These are phyloP conservation scores for Myriosclerotinia scirpicola DNA, from an alignment of 2,329 filamentous ascomycete genomes.

Conservation along the genomic window DNA sequence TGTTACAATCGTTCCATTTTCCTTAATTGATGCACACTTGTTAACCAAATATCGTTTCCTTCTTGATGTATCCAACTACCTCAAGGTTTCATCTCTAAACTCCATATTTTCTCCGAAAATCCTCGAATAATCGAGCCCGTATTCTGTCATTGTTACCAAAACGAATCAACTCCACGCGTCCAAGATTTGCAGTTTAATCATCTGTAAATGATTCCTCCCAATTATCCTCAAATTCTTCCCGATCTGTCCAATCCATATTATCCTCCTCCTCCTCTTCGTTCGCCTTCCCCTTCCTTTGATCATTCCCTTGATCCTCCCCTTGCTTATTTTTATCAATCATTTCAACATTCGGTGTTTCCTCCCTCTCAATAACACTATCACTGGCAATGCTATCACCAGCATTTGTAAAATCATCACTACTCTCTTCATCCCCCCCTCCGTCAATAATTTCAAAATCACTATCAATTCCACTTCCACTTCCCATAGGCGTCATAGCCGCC, in stretches of 20 bases:
- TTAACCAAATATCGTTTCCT: background rate
- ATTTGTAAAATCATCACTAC: conserved; percentile 2
- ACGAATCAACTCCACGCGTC: no score
- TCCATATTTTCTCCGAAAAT: background rate
- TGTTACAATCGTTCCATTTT: background rate
- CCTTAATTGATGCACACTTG: background rate
- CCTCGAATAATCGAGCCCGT: background rate
- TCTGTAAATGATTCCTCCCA: conserved; percentile 11
- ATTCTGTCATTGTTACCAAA: background rate
- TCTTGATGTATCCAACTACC: background rate
- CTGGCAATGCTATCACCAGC: background rate
- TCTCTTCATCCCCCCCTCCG: background rate
- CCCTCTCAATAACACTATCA: background rate
- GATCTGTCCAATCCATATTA: conserved; percentile 4
- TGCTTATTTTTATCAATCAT: background rate
- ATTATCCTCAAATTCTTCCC: background rate
- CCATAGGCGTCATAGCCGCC: conserved; percentile 7
- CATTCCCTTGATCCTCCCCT: background rate
- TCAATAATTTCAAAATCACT: conserved; percentile 13
- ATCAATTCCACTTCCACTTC: conserved; percentile 9
- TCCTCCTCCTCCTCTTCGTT: background rate
- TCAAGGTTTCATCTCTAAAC: background rate
- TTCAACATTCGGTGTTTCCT: background rate
- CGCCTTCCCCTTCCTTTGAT: background rate
- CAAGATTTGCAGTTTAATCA: background rate